Conservation (phyloP, 1,284 basidiomycete species). For the Boletus subluridellus region DNA sequence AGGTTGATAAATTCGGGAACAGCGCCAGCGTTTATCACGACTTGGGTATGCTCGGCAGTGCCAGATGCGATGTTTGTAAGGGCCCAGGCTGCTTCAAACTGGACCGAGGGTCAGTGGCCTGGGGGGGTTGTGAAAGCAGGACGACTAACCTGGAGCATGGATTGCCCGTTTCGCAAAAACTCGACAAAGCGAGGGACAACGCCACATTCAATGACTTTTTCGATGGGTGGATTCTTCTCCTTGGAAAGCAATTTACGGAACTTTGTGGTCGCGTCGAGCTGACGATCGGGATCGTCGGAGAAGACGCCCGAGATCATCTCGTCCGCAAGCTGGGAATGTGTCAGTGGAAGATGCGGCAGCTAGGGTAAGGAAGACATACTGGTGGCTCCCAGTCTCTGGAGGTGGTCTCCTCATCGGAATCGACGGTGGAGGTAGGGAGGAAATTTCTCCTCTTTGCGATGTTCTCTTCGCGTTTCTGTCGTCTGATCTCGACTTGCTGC, state of each 20-base stretch:
- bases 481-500: conserved; percentile 95
- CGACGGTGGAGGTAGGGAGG: conserved; percentile 64
- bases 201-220: conserved; percentile 95
- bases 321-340: conserved; percentile 62
- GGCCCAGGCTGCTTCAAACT: conserved; percentile 99
- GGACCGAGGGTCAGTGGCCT: conserved; percentile 1
- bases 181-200: conserved; percentile 98
- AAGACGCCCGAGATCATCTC: conserved; percentile 95
- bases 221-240: conserved; percentile 99
- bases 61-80: conserved; percentile 99
- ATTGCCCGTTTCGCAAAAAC: conserved; percentile 84
- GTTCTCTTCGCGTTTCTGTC: conserved; percentile 95
- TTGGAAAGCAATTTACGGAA: conserved; percentile 98
- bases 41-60: conserved; percentile 97
- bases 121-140: background rate
- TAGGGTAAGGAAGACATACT: conserved; percentile 43
- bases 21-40: conserved; percentile 92
- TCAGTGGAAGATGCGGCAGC: conserved; percentile 1
- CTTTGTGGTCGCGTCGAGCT: conserved; percentile 93
- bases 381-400: conserved; percentile 72
- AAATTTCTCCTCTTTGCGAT: conserved; percentile 96
- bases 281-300: conserved; percentile 86
- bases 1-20: conserved; percentile 98
- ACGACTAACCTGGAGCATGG: conserved; percentile 85
- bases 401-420: conserved; percentile 84